Base-by-base conservation (phyloP, 176 grass and related monocot species). In the Puccinellia tenuiflora region DNA sequence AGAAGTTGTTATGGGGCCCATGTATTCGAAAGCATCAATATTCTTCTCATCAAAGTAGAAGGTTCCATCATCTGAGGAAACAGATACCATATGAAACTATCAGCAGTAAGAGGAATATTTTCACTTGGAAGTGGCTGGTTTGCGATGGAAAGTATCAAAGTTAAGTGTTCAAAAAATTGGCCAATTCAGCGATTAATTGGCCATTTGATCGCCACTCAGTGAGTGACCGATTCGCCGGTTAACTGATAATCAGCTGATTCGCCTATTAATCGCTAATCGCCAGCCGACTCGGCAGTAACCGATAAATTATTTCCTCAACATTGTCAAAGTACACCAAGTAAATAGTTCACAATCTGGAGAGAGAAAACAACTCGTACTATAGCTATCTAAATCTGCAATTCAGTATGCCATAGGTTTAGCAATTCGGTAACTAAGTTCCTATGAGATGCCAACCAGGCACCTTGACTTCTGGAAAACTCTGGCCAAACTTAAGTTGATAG, bases 11-110 rank as follows among this genome's bases (percentile, higher is more conserved):
- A 99, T 85, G 42, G 97, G 91, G 31, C 97, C 91, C 87, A 92
- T 99, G 37, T 99, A 94, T 85, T 92, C 93, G 21, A 72, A 77
- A 80, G 39, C 81, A 87, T 99, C 97, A 79, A 90, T 82, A 85
- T 96, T 83, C 84, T 96, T 99, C 76, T 99, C 97, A 39, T 99
- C 93, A 56, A 99, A 99, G 90, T 96, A 99, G 52, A 92, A 90
- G 30, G 87, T 92, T 46, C 93, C 91, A 63, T 99, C 97, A 68
- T 94, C 97, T 99, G 66, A 28, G 62, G 30, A 78, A 38, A 87
- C 69, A 43, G 63, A 77, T 64, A 78, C 8, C 26, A 88, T 48
- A 64, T 68, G 18, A 52, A 69, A 39, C 50, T 50, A 34, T 85
- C 65, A 47, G 40, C 25, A 79, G 63, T 39, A 33, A 50, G 14